Conservation (phyloP, 352 stramenopile species). For the Elongisporangium undulatum region DNA sequence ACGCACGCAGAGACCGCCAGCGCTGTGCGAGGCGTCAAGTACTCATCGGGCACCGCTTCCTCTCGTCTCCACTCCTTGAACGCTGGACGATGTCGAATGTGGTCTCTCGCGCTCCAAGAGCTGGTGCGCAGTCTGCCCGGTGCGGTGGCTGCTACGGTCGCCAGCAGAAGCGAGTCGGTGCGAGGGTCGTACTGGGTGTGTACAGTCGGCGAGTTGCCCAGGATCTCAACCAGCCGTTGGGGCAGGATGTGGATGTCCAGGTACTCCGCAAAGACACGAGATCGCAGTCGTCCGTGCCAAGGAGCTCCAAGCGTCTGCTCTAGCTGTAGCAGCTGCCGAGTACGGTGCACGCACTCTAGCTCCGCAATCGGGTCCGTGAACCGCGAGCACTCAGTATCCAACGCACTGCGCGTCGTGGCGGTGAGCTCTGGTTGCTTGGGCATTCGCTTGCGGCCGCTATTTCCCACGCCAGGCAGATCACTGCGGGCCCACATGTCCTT, state of each 20-base stretch:
- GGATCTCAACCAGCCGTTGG: conserved; percentile 45
- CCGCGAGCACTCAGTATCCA: conserved; percentile 50
- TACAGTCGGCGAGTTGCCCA: conserved; percentile 31
- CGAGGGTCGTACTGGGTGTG: conserved; percentile 48
- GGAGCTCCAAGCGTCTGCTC: conserved; percentile 42
- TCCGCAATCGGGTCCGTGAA: conserved; percentile 18
- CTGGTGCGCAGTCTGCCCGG: conserved; percentile 40
- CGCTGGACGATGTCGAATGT: conserved; percentile 60
- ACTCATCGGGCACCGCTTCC: conserved; percentile 26
- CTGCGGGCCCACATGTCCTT: conserved; percentile 45
- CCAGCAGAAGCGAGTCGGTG: conserved; percentile 55
- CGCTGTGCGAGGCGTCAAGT: conserved; percentile 59
- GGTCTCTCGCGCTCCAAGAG: conserved; percentile 44
- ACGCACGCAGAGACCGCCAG: conserved; percentile 38
- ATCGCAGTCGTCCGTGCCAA: conserved; percentile 53
- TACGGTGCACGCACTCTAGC: conserved; percentile 41
- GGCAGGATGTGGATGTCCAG: conserved; percentile 42
- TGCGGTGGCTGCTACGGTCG: conserved; percentile 36
- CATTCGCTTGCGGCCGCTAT: conserved; percentile 56
- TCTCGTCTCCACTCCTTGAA: conserved; percentile 68
- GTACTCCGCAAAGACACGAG: conserved; percentile 28
- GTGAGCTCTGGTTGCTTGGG: conserved; percentile 29
- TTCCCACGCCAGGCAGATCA: conserved; percentile 67
- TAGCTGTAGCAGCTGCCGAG: conserved; percentile 50
- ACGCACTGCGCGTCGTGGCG: conserved; percentile 35